phyloP scores from a whole-genome alignment of 1,284 basidiomycete species.

The Rhizoctonia solani region DNA sequence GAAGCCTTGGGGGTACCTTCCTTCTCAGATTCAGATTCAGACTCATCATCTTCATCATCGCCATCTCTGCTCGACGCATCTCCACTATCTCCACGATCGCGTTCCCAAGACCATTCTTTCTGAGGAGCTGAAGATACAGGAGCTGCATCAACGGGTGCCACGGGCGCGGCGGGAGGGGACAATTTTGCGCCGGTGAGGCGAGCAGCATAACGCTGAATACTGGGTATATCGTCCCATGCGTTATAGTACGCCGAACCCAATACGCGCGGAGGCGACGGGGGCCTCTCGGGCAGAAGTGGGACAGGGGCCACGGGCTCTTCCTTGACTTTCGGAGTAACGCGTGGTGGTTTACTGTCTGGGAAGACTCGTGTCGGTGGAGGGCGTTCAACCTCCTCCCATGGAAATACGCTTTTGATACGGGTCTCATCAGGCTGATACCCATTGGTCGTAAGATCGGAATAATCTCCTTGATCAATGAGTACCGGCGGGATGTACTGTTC shows the following conservation, averaged over 20 bases:
- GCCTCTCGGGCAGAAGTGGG: constrained; percentile 42
- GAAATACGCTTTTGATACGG: constrained; percentile 84
- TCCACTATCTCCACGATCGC: constrained; percentile 41
- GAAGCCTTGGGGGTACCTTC: constrained; percentile 37
- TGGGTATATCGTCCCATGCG: constrained; percentile 81
- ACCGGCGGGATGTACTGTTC: constrained; percentile 58
- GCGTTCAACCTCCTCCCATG: constrained; percentile 81
- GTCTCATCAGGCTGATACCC: constrained; percentile 62
- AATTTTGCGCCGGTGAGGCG: constrained; percentile 59
- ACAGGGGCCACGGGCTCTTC: constrained; percentile 43
- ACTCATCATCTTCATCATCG: constrained; percentile 81
- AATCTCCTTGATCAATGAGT: constrained; percentile 62
- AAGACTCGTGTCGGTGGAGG: constrained; percentile 72
- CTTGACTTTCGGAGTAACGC: constrained; percentile 45
- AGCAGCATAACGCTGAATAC: constrained; percentile 75
- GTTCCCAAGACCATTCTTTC: constrained; percentile 33
- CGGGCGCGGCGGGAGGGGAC: constrained; percentile 44
- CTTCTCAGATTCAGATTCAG: constrained; percentile 49
- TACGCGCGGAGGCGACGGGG: constrained; percentile 46
- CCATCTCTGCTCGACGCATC: constrained; percentile 66
- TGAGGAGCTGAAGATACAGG: constrained; percentile 38
- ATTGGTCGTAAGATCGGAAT: constrained; percentile 60
- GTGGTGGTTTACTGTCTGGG: constrained; percentile 68
- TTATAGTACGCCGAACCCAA: constrained; percentile 49
- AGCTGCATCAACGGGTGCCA: constrained; percentile 54